A percentile compares a stretch with the other conserved stretches of the same genome.
phyloP scores from a whole-genome alignment of 257 asterid species.

The Solanum lycopersicoides region DNA sequence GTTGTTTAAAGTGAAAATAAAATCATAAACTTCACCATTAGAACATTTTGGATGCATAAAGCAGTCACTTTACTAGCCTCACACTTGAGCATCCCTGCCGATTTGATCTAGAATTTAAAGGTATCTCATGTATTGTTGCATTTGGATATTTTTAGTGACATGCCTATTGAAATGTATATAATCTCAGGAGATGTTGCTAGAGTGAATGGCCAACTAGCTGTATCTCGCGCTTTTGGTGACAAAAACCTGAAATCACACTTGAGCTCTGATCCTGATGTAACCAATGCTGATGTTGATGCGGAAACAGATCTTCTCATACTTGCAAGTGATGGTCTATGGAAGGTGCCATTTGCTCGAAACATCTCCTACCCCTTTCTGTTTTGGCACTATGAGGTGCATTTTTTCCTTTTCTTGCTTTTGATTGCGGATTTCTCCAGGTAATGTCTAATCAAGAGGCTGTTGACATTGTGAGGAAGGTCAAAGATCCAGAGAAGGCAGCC shows the following conservation, averaged over 20 bases:
- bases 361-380: not conserved
- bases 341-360: constrained; percentile 25
- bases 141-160: not conserved
- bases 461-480: constrained; percentile 61
- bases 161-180: not conserved
- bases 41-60: not conserved
- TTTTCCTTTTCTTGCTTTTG: not conserved
- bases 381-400: not conserved
- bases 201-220: constrained; percentile 86
- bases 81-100: not conserved
- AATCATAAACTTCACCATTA: not conserved
- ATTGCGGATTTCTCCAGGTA: constrained; percentile 34
- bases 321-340: constrained; percentile 95
- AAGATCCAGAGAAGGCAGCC: constrained; percentile 85
- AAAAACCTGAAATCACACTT: constrained; percentile 76
- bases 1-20: not conserved
- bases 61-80: not conserved
- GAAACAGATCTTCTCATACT: constrained; percentile 71
- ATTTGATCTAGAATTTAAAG: not conserved
- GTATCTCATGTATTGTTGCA: not conserved
- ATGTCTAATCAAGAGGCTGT: constrained; percentile 92
- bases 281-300: constrained; percentile 36
- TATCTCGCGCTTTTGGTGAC: constrained; percentile 91
- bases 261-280: constrained; percentile 72
- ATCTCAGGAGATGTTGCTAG: constrained; percentile 83